phyloP scores from a whole-genome alignment of 1,139 yeast species.

The Blastobotrys illinoisensis region DNA sequence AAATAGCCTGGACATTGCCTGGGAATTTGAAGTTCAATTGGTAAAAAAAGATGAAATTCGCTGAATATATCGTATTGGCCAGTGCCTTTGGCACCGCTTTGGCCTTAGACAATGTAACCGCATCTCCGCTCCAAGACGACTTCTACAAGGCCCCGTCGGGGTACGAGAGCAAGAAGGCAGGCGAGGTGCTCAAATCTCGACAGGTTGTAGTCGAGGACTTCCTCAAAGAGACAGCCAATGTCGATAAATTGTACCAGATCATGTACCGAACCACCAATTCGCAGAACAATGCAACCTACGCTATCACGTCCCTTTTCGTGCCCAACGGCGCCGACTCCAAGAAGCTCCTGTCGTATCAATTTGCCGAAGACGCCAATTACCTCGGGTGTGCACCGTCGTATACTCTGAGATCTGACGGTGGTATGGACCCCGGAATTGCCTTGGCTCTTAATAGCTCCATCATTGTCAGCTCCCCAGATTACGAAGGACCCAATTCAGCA shows the following conservation, averaged over 20 bases:
- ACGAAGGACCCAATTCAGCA: constrained; percentile 25
- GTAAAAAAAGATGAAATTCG: background rate
- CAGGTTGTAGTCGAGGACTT: background rate
- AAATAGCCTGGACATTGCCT: background rate
- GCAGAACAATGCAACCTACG: constrained; percentile 15
- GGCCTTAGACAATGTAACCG: background rate
- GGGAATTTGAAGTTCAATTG: background rate
- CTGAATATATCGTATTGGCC: background rate
- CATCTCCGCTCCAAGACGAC: constrained; percentile 6
- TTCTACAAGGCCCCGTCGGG: constrained; percentile 22
- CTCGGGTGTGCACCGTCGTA: constrained; percentile 30
- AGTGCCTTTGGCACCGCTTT: background rate
- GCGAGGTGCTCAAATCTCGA: constrained; percentile 15
- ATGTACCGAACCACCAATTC: constrained; percentile 21
- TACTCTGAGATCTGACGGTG: constrained; percentile 16
- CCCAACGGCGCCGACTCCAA: constrained; percentile 19
- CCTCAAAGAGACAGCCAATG: constrained; percentile 6
- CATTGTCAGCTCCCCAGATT: constrained; percentile 25
- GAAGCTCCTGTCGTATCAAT: constrained; percentile 26
- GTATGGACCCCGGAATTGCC: background rate
- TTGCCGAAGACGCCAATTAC: constrained; percentile 27
- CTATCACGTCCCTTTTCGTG: constrained; percentile 27
- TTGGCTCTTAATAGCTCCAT: constrained; percentile 13
- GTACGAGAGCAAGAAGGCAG: constrained; percentile 13
- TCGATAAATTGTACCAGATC: constrained; percentile 19